Conservation (phyloP, 106 monocot species). For the Apostasia shenzhenica region DNA sequence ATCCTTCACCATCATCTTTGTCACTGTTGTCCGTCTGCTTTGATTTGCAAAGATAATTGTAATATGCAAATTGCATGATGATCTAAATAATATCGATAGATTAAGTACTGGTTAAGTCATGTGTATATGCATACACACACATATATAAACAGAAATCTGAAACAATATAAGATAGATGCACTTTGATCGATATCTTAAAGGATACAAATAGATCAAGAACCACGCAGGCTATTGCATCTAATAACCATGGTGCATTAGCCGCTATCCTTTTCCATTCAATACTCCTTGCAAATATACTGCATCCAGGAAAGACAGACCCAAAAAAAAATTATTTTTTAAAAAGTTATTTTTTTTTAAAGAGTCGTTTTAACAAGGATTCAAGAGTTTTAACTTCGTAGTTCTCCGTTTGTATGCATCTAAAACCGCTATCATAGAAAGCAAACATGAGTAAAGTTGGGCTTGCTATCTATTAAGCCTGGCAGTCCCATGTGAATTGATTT, state of each 20-base stretch:
- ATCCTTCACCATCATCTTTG: constrained; percentile 10
- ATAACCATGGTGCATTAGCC: constrained; percentile 62
- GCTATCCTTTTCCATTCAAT: constrained; percentile 51
- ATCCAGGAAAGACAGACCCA: neutral
- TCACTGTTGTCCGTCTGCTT: neutral
- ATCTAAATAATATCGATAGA: constrained; percentile 24
- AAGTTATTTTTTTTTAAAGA: too few relatives aligned
- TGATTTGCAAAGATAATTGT: constrained; percentile 20
- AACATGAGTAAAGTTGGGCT: too few relatives aligned
- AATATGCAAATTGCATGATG: constrained; percentile 51
- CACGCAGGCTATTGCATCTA: constrained; percentile 62
- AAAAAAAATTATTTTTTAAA: too few relatives aligned
- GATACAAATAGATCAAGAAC: constrained; percentile 76
- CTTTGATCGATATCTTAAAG: neutral
- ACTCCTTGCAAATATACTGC: constrained; percentile 69
- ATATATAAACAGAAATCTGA: neutral
- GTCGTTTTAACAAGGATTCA: too few relatives aligned
- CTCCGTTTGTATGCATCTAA: too few relatives aligned
- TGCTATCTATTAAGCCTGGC: too few relatives aligned
- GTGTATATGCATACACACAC: neutral
- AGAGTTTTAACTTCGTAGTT: too few relatives aligned
- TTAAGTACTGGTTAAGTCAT: neutral
- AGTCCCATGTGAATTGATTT: too few relatives aligned
- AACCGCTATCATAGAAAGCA: too few relatives aligned
- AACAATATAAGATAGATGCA: neutral